Evolutionary conservation across 352 stramenopile genomes (phyloP).

Genomic region (Globisporangium polare): DNA sequence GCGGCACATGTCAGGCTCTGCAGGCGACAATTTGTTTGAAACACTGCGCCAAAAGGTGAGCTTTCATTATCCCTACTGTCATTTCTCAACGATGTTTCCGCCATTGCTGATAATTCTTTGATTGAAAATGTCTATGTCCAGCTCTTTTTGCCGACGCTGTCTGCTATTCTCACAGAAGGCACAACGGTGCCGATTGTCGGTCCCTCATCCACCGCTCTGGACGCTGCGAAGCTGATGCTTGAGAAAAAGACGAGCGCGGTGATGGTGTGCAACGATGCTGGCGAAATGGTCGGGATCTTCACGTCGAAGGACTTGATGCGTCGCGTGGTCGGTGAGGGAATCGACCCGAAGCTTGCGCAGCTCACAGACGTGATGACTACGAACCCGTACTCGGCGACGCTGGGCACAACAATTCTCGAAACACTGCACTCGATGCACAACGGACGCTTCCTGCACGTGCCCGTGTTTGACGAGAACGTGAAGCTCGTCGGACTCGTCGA

Average conservation of each 20-base stretch:
- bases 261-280: slow-evolving; percentile 87
- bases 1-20: slow-evolving; percentile 41
- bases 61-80: too few species aligned
- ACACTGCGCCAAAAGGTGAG: slow-evolving; percentile 75
- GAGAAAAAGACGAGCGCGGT: slow-evolving; percentile 81
- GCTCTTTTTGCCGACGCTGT: slow-evolving; percentile 84
- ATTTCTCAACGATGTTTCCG: too few species aligned
- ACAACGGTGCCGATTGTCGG: slow-evolving; percentile 56
- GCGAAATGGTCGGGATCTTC: slow-evolving; percentile 93
- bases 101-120: too few species aligned
- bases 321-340: slow-evolving; percentile 88
- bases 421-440: slow-evolving; percentile 98
- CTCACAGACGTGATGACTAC: slow-evolving; percentile 93
- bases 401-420: slow-evolving; percentile 94
- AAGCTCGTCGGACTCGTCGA: slow-evolving; percentile 94
- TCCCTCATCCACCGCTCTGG: slow-evolving; percentile 46
- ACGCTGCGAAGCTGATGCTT: slow-evolving; percentile 79
- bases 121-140: slow-evolving; percentile 22
- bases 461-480: slow-evolving; percentile 90
- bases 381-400: slow-evolving; percentile 90
- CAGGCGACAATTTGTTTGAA: slow-evolving; percentile 73
- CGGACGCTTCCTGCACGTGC: slow-evolving; percentile 95
- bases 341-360: slow-evolving; percentile 75
- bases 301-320: slow-evolving; percentile 98
- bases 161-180: slow-evolving; percentile 62